Evolutionary conservation across 2,329 filamentous ascomycete genomes (phyloP).

Genomic region (Penicillium sp.): DNA sequence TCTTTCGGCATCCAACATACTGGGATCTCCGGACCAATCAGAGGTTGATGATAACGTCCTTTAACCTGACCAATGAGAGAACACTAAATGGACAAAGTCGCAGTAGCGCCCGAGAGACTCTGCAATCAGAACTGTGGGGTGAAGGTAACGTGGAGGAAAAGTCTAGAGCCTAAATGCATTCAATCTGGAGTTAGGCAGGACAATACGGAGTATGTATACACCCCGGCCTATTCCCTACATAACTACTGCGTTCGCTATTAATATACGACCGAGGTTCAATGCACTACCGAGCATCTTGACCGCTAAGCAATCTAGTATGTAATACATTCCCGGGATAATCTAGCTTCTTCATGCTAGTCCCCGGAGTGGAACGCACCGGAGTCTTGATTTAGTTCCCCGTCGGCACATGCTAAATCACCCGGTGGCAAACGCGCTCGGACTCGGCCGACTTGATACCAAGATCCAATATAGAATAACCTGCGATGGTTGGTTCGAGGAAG

Average conservation of each 20-base stretch:
- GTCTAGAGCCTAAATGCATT: background rate
- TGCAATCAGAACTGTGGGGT: conserved; percentile 18
- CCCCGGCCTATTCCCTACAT: too few species aligned
- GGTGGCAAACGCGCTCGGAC: conserved; percentile 10
- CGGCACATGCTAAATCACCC: conserved; percentile 14
- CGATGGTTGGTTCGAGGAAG: conserved; percentile 1
- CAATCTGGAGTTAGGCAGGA: too few species aligned
- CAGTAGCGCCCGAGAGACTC: conserved; percentile 21
- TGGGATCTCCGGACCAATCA: conserved; percentile 24
- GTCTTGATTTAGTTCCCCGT: conserved; percentile 9
- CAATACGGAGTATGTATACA: too few species aligned
- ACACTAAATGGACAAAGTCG: conserved; percentile 6
- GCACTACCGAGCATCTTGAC: background rate
- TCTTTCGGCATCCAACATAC: background rate
- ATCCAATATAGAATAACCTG: background rate
- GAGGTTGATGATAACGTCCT: conserved; percentile 21
- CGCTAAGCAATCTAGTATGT: background rate
- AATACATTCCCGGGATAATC: background rate
- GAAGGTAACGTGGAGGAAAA: conserved; percentile 3
- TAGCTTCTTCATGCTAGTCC: background rate
- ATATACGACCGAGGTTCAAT: too few species aligned
- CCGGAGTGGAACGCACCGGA: conserved; percentile 16
- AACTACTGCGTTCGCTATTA: too few species aligned
- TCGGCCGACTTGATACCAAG: background rate
- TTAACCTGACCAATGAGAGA: conserved; percentile 23